Evolutionary conservation across 176 grass and related monocot species (phyloP).

Genomic region (Olyra latifolia): DNA sequence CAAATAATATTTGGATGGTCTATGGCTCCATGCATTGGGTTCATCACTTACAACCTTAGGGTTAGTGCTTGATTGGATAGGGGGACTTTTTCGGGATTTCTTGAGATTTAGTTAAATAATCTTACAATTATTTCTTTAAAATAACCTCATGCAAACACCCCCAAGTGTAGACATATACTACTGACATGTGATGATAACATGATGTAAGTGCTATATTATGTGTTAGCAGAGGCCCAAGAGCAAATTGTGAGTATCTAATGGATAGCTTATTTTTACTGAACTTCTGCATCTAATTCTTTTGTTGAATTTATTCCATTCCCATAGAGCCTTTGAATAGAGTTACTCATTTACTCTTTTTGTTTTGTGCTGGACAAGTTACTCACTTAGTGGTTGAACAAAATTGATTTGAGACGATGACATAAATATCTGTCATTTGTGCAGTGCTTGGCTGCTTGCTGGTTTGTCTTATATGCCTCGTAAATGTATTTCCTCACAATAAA

Average conservation of each 20-base stretch:
- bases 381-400: not conserved
- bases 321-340: not conserved
- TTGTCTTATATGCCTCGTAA: constrained; percentile 27
- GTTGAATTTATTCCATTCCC: not conserved
- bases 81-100: not conserved
- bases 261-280: not conserved
- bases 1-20: constrained; percentile 28
- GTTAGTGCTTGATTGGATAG: not conserved
- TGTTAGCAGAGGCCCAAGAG: constrained; percentile 10
- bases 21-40: constrained; percentile 32
- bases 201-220: constrained; percentile 32
- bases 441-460: constrained; percentile 25
- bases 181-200: constrained; percentile 33
- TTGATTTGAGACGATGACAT: constrained; percentile 11
- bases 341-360: not conserved
- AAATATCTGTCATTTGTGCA: not conserved
- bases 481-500: constrained; percentile 37
- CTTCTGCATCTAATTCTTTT: constrained; percentile 33
- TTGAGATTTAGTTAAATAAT: not conserved
- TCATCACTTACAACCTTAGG: constrained; percentile 28
- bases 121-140: not conserved
- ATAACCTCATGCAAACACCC: not conserved
- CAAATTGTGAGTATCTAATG: constrained; percentile 5
- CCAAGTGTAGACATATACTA: not conserved
- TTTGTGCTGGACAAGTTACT: not conserved